Evolutionary conservation across 2,329 filamentous ascomycete genomes (phyloP).

Genomic region (Arachnomyces sp.): DNA sequence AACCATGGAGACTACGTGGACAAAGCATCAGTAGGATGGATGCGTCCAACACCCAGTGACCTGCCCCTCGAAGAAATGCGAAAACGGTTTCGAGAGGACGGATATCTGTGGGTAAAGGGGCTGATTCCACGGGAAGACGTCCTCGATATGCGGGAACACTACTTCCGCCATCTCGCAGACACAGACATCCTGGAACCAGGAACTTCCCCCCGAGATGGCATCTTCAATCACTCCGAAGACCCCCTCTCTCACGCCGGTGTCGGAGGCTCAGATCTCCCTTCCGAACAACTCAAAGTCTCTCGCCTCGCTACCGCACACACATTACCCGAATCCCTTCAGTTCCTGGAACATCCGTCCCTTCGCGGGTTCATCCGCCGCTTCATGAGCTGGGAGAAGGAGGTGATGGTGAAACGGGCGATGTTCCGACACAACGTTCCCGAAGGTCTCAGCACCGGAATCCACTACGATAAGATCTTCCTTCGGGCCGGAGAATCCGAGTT

Average conservation of each 20-base stretch:
- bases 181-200: slow-evolving; percentile 34
- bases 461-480: slow-evolving; percentile 38
- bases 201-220: slow-evolving; percentile 32
- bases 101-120: slow-evolving; percentile 38
- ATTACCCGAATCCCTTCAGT: slow-evolving; percentile 24
- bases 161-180: slow-evolving; percentile 32
- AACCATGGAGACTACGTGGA: slow-evolving; percentile 11
- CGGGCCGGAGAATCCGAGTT: slow-evolving; percentile 29
- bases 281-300: slow-evolving; percentile 18
- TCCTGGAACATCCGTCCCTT: slow-evolving; percentile 29
- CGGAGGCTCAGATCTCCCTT: slow-evolving; percentile 22
- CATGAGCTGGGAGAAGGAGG: slow-evolving; percentile 31
- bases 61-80: slow-evolving; percentile 34
- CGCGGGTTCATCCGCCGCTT: slow-evolving; percentile 29
- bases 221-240: slow-evolving; percentile 32
- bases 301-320: slow-evolving; percentile 28
- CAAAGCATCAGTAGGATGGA: slow-evolving; percentile 20
- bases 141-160: slow-evolving; percentile 32
- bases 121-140: slow-evolving; percentile 38
- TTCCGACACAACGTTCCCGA: slow-evolving; percentile 34
- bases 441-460: slow-evolving; percentile 31
- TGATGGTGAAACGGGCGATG: slow-evolving; percentile 28
- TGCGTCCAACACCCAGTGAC: slow-evolving; percentile 24
- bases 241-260: slow-evolving; percentile 30
- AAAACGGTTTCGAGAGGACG: slow-evolving; percentile 30